Evolutionary conservation across 2,329 filamentous ascomycete genomes (phyloP), one percentile per base, ranked within the genome.

Genomic region (Karstenula rhodostoma): DNA sequence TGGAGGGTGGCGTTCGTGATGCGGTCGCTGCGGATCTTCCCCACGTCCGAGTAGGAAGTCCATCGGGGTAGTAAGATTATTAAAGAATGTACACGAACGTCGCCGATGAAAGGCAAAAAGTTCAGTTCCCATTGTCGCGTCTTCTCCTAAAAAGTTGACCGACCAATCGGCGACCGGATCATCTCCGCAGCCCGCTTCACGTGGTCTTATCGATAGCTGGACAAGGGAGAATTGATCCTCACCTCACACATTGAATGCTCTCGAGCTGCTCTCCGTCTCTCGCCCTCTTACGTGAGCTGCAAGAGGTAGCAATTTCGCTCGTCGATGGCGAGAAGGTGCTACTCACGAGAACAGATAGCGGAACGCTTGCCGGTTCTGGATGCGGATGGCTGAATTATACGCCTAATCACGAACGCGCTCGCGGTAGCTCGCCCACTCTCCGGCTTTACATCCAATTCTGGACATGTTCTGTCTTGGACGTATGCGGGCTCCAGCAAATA

Each of bases 11-110:
- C 27, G 52, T 23, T 33, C 7, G 33, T 23, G 19, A 25, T 55
- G 52, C 27, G 12, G 42, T n/a, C 29, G 42, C n/a, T 46, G 42
- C 40, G 42, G 52, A 47, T 29, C 40, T 55, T 55, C 29, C 35
- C 29, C 47, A 43, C 25, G n/a, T 33, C 17, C n/a, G 40, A 50
- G 23, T 50, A 50, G 43, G 27, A 43, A 58, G 48, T 51, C 48
- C 56, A 58, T 58, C 56, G 52, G 56, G 37, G 23, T 52, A 35
- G 22, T 22, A 37, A 17, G n/a, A 37, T 29, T 40, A 58, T 25
- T 35, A 27, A 56, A 44, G 46, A 43, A 37, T 33, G 42, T 25
- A 49, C 17, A 37, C 17, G 25, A 50, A 44, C 6, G 35, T n/a
- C 4, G 23, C 27, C 19, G 35, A 35, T 32, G 37, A 51, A 19